Base-by-base conservation (phyloP, 164 flowering plant species). In the Paratinospora sagittata region DNA sequence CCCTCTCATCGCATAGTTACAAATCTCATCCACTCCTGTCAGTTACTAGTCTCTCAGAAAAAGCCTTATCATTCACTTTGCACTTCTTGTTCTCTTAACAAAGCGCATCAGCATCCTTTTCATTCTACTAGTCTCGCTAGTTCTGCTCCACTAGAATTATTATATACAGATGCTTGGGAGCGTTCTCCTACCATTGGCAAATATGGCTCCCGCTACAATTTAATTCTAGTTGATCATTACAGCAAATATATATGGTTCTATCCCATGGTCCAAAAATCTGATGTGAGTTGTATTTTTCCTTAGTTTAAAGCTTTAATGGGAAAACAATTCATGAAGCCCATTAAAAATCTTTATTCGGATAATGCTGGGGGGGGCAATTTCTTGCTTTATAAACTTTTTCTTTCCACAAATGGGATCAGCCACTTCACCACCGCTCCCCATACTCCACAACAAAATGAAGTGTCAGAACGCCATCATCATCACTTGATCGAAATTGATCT, bases 131-230 rank as follows among this genome's bases (percentile, higher is more conserved):
- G 55, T 49, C 55, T 49, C 55, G 2, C 6, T 5, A 49, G 55
- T 49, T 14, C 6, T 49, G 55, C 6, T 2, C 55, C 55, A 49
- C 19, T 49, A 5, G 55, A 49, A 49, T 14, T 49, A 3, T 5
- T 49, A 5, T 49, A 49, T 14, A 49, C 55, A 2, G 55, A 49
- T 49, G 63, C 8, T 3, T 60, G 65, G 57, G 72, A 65, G 9
- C 66, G 65, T 17, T 47, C 65, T 58, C 16, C 33, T 34, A 34
- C 58, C 34, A 70, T 19, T 12, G 21, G 55, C n/a, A 16, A 58
- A 10, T 65, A 70, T 70, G 72, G 72, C 27, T 70, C 55, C 19
- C 33, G 39, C 58, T 60, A 60, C 60, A 58, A 70, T n/a, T 43
- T 70, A 27, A 68, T 30, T 45, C 8, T 49, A 26, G 36, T 47